A percentile compares a stretch with the other conserved stretches of the same genome.
phyloP scores from a whole-genome alignment of 2,329 filamentous ascomycete genomes.

The Colletotrichum shisoi region DNA sequence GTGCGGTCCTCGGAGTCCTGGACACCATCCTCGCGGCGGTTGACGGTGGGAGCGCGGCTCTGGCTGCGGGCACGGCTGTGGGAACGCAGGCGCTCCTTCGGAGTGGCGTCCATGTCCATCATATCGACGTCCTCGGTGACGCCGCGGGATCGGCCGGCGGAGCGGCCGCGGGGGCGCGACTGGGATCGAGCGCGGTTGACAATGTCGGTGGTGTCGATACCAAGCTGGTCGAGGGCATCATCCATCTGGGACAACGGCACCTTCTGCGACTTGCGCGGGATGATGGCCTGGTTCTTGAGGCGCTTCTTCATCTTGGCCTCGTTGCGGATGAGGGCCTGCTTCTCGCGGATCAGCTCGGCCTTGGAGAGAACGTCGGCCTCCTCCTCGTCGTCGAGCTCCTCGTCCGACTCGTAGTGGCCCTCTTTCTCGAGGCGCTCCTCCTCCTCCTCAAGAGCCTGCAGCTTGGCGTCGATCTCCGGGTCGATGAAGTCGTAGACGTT shows the following conservation, averaged over 20 bases:
- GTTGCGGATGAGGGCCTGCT: constrained; percentile 90
- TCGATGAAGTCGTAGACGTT: constrained; percentile 98
- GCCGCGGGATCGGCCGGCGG: constrained; percentile 67
- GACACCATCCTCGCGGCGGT: constrained; percentile 81
- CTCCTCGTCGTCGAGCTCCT: constrained; percentile 83
- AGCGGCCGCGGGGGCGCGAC: constrained; percentile 75
- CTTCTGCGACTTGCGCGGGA: constrained; percentile 82
- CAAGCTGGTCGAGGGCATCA: constrained; percentile 81
- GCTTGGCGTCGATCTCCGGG: constrained; percentile 92
- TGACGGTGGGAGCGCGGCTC: constrained; percentile 55
- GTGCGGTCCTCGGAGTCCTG: constrained; percentile 69
- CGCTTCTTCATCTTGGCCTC: constrained; percentile 94
- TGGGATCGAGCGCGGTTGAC: constrained; percentile 74
- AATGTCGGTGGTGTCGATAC: constrained; percentile 81
- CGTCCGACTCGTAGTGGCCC: constrained; percentile 90
- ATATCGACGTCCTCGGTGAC: constrained; percentile 70
- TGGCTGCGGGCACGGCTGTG: constrained; percentile 72
- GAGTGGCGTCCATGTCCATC: constrained; percentile 75
- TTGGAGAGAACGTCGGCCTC: constrained; percentile 89
- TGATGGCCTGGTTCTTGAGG: constrained; percentile 94
- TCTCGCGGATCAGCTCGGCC: constrained; percentile 94
- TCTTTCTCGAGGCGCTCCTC: constrained; percentile 91
- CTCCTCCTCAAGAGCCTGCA: constrained; percentile 90
- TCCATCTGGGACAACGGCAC: constrained; percentile 89
- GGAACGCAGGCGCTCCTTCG: constrained; percentile 70